Conservation (phyloP, 2,329 filamentous ascomycete species). For the Capronia coronata region DNA sequence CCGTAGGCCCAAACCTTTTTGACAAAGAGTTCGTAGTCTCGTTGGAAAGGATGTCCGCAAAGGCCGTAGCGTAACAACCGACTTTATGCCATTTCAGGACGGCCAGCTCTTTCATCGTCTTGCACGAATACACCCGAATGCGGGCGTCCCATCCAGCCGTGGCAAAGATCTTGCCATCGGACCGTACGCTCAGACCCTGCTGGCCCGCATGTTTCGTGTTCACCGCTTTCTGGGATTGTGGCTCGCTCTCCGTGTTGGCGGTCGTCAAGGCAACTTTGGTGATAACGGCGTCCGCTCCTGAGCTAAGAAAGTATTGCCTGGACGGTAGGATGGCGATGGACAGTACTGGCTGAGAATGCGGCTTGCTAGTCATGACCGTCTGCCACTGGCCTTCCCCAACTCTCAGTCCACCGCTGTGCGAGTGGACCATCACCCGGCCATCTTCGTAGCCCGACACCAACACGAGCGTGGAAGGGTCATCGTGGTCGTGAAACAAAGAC, state of each 20-base stretch:
- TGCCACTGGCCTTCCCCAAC: constrained; percentile 40
- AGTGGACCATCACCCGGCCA: constrained; percentile 63
- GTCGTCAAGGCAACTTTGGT: constrained; percentile 53
- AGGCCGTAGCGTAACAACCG: constrained; percentile 75
- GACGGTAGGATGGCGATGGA: constrained; percentile 56
- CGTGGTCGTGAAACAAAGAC: constrained; percentile 48
- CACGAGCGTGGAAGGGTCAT: constrained; percentile 26
- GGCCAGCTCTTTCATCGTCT: constrained; percentile 77
- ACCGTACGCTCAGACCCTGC: constrained; percentile 69
- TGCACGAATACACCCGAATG: constrained; percentile 71
- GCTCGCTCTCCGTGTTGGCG: constrained; percentile 34
- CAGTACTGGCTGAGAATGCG: constrained; percentile 74
- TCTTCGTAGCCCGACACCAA: constrained; percentile 79
- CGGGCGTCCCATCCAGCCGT: constrained; percentile 90
- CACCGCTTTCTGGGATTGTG: constrained; percentile 51
- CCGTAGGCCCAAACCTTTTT: neutral
- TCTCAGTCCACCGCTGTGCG: constrained; percentile 16
- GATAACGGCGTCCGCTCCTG: constrained; percentile 72
- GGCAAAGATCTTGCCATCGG: constrained; percentile 74
- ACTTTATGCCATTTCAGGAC: constrained; percentile 92
- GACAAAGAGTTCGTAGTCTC: neutral
- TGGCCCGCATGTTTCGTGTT: constrained; percentile 89
- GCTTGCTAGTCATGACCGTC: constrained; percentile 56
- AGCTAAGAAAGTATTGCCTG: constrained; percentile 63
- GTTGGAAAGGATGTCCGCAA: constrained; percentile 46